Percentiles rank a stretch among this genome's conserved stretches.
Conservation (phyloP, 78 protist species). For the Guillardia theta region DNA sequence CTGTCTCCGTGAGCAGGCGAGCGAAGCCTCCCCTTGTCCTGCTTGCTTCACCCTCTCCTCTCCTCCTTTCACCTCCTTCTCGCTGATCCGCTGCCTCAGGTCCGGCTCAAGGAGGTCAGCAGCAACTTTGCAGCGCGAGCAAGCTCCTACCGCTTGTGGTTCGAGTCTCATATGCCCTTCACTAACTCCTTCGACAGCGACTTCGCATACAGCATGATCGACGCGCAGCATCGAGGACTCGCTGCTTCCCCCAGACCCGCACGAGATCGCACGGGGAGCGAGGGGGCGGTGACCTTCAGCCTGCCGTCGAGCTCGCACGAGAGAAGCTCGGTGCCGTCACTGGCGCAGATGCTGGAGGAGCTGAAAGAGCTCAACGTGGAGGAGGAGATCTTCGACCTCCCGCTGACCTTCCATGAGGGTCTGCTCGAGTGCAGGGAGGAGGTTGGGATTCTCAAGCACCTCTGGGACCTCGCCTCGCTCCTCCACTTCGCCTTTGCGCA, state of each 20-base stretch:
- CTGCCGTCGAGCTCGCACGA: no score
- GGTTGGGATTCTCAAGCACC: neutral
- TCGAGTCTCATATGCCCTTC: neutral
- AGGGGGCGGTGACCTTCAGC: no score
- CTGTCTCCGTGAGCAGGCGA: neutral
- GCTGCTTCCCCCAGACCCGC: neutral
- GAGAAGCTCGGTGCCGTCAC: neutral
- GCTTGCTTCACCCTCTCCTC: no score
- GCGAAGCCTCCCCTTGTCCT: no score
- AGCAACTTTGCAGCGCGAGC: neutral
- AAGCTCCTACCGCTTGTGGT: neutral
- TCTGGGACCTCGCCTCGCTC: conserved; percentile 32
- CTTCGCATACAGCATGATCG: neutral
- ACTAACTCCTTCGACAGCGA: neutral
- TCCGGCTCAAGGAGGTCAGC: neutral
- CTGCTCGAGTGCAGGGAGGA: neutral
- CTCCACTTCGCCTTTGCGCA: neutral
- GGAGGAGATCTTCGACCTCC: conserved; percentile 4
- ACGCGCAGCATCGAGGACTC: neutral
- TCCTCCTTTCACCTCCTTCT: no score
- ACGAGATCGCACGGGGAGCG: no score
- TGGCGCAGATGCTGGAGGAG: neutral
- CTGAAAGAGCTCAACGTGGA: neutral
- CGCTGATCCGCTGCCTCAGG: no score
- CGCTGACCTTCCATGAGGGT: neutral